Conservation (phyloP, 768 basidiomycete genomes). For the Ramaria sp. region DNA sequence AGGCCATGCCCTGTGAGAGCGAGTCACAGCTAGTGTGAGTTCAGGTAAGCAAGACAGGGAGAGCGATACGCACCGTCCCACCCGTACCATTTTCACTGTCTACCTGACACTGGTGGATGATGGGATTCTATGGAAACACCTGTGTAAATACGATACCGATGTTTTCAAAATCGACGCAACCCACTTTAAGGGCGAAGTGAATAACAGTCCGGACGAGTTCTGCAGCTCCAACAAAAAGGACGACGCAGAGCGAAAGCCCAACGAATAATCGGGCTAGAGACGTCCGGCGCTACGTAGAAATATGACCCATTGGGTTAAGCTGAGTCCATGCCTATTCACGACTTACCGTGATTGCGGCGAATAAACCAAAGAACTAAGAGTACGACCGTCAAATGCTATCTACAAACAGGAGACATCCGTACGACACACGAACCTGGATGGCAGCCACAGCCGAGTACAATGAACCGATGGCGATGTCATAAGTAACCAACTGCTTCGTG, state of each 20-base stretch:
- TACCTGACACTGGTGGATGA: conserved; percentile 42
- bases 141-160: background rate
- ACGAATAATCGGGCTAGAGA: conserved; percentile 46
- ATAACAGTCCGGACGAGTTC: conserved; percentile 46
- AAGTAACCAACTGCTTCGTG: background rate
- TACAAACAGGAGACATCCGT: background rate
- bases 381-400: background rate
- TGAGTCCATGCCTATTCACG: background rate
- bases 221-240: conserved; percentile 39
- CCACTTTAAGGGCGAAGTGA: conserved; percentile 62
- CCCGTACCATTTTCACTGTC: too few species aligned
- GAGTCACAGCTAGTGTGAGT: too few species aligned
- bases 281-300: background rate
- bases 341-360: conserved; percentile 5
- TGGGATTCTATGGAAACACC: conserved; percentile 27
- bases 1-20: conserved; percentile 27
- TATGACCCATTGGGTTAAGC: too few species aligned
- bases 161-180: conserved; percentile 5
- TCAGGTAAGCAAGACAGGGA: too few species aligned
- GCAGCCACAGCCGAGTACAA: conserved; percentile 4
- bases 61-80: too few species aligned
- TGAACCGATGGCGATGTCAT: conserved; percentile 4
- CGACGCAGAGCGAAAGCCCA: conserved; percentile 34
- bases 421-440: background rate
- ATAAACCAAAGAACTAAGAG: background rate